Percentiles rank a stretch among this genome's conserved stretches.
Evolutionary conservation across 108 stramenopile species (phyloP).

Genomic region (Parietichytrium sp.): DNA sequence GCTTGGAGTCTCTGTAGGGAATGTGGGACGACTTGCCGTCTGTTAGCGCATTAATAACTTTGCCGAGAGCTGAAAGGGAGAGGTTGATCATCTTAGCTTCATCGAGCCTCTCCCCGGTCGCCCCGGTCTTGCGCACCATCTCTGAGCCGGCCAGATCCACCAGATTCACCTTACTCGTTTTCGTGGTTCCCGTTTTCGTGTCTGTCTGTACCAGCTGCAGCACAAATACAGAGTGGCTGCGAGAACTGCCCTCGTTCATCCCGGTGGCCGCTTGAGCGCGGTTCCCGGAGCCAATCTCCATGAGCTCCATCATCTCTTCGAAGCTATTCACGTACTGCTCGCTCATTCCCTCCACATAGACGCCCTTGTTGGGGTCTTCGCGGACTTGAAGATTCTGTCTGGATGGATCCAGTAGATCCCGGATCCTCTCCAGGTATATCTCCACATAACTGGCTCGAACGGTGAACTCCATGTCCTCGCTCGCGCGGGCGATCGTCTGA

Average conservation of each 20-base stretch:
- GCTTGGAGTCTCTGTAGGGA: slow-evolving; percentile 77
- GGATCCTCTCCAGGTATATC: slow-evolving; percentile 49
- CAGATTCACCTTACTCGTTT: slow-evolving; percentile 75
- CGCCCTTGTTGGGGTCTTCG: slow-evolving; percentile 35
- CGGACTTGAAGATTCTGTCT: slow-evolving; percentile 29
- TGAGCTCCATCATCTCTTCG: slow-evolving; percentile 74
- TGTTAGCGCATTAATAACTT: slow-evolving; percentile 56
- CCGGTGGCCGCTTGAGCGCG: slow-evolving; percentile 89
- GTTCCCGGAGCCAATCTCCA: slow-evolving; percentile 82
- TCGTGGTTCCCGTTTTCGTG: slow-evolving; percentile 45
- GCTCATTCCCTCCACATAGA: slow-evolving; percentile 42
- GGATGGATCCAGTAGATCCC: slow-evolving; percentile 39
- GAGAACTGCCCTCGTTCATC: slow-evolving; percentile 89
- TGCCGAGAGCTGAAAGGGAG: slow-evolving; percentile 46
- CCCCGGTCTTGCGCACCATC: slow-evolving; percentile 89
- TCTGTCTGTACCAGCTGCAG: slow-evolving; percentile 56
- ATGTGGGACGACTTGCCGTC: slow-evolving; percentile 46
- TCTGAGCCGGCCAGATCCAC: slow-evolving; percentile 99
- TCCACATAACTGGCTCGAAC: slow-evolving; percentile 50
- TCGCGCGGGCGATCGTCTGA: slow-evolving; percentile 32
- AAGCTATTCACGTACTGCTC: slow-evolving; percentile 48
- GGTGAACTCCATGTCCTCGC: slow-evolving; percentile 52
- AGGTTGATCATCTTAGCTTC: slow-evolving; percentile 51
- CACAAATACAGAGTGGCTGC: slow-evolving; percentile 91
- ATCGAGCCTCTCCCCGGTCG: slow-evolving; percentile 42